phyloP scores from a whole-genome alignment of 129 eudicot genomes.

The Pulicaria dysenterica region DNA sequence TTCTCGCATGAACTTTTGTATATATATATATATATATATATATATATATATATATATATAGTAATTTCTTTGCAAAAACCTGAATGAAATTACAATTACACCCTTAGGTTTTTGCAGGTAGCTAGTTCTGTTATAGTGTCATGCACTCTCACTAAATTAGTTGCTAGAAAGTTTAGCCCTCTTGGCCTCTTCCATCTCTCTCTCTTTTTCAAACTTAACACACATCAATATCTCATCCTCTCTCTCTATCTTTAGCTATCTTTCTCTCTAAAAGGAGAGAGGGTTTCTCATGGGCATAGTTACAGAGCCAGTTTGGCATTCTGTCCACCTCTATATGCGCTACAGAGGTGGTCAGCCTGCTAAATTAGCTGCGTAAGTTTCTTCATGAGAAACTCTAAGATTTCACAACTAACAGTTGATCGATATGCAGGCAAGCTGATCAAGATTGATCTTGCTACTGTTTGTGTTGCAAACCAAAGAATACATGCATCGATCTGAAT shows the following conservation, averaged over 20 bases:
- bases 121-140: conserved; percentile 11
- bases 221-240: too few species aligned
- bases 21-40: too few species aligned
- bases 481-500: neutral
- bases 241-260: neutral
- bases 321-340: conserved; percentile 50
- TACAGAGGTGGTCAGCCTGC: conserved; percentile 47
- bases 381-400: conserved; percentile 27
- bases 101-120: neutral
- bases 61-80: too few species aligned
- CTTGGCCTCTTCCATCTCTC: neutral
- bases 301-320: conserved; percentile 51
- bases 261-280: conserved; percentile 21
- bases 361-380: conserved; percentile 42
- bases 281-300: conserved; percentile 41
- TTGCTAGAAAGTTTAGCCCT: too few species aligned
- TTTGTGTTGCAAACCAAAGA: neutral
- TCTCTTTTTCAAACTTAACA: neutral
- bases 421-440: neutral
- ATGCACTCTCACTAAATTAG: conserved; percentile 17
- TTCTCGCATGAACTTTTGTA: too few species aligned
- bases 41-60: too few species aligned
- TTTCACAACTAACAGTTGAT: neutral
- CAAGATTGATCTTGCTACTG: neutral
- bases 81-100: too few species aligned